Evolutionary conservation across 306 rosid genomes (phyloP), one percentile per base, ranked within the genome.

Genomic region (Arachis stenosperma): DNA sequence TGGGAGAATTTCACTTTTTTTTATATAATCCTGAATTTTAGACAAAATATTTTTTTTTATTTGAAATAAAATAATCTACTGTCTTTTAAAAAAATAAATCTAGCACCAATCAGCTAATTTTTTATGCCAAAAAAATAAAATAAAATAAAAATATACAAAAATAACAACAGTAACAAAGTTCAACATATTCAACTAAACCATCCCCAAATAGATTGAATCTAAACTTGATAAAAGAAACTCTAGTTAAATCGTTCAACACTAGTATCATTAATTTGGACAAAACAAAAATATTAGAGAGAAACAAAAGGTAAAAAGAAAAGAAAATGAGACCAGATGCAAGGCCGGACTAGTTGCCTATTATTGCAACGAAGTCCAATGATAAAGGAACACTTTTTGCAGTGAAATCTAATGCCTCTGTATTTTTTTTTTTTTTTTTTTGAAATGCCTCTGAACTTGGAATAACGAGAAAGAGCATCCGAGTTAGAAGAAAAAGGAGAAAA

Each of bases 261-360:
- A 69, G 27, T 2, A 47, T 40, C 41, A 65, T 41, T 41, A 46
- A 33, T 33, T 8, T 10, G 17, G 17, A 17, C 17, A 17, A 17
- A 17, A 17, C 17, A 17, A 17, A 17, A 17, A 17, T 17, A 17
- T 17, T 17, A 17, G 17, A 17, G 50, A 58, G 12, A 47, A 72
- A 3, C 4, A 69, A 41, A 12, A 10, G 17, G 39, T 15, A 36
- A 57, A 9, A 6, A 7, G 2, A 52, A 5, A 17, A 5, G 3
- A 47, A 80, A 42, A 27, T 1, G 3, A 0, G 90, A 90, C 69
- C 70, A 59, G 77, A 79, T 44, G 85, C 17, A 53, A 17, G 17
- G 17, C 17, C 17, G 17, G 17, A 17, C 17, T 17, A 17, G 17
- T 17, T 17, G 17, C 17, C 17, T 17, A 17, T 17, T 17, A 17